Base-by-base conservation (phyloP, 441 rosid genomes). In the Codiaeum variegatum region DNA sequence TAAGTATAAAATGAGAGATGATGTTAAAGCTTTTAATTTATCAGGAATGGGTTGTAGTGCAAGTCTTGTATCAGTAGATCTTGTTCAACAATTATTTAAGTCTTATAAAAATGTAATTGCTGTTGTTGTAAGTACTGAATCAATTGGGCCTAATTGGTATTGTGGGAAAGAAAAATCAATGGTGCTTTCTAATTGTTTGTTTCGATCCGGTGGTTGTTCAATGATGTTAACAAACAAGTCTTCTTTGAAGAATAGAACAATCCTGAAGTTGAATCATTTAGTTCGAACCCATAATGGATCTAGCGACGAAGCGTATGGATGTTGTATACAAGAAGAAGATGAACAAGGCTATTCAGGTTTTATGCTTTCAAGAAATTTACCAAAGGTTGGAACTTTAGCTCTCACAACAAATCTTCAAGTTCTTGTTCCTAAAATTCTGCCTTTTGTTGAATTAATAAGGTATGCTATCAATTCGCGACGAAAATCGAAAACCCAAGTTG, bases 1-100 rank as follows among this genome's bases (percentile, higher is more conserved):
- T 76, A 71, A 78, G 29, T 90, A 87, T 79, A 88, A 83, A 76
- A 84, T 92, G 92, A 84, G 90, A 69, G 87, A 81, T 6, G 74
- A 88, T 59, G 28, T 90, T n/a, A 92, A 88, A 59, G 62, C 83
- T 6, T 86, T 78, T 76, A 90, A 83, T 67, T 85, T 92, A 56
- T 80, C 91, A 0, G 97, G 96, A 7, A 84, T 88, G 82, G 96
- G 97, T 2, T 92, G 96, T 55, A 89, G 94, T 77, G 91, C 92
- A 12, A 89, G 97, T 51, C 73, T 88, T 29, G 75, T 87, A 3
- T 75, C 91, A 0, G 44, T 85, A 54, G 85, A 88, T 72, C 76
- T 89, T 21, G 81, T 82, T 44, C 81, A 84, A 28, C 76, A 84
- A 44, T 56, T 88, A 42, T 88, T 91, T 69, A 82, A 79, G 81